Base-by-base conservation (phyloP, 2,329 filamentous ascomycete genomes). In the Epicoccum sorghinum region DNA sequence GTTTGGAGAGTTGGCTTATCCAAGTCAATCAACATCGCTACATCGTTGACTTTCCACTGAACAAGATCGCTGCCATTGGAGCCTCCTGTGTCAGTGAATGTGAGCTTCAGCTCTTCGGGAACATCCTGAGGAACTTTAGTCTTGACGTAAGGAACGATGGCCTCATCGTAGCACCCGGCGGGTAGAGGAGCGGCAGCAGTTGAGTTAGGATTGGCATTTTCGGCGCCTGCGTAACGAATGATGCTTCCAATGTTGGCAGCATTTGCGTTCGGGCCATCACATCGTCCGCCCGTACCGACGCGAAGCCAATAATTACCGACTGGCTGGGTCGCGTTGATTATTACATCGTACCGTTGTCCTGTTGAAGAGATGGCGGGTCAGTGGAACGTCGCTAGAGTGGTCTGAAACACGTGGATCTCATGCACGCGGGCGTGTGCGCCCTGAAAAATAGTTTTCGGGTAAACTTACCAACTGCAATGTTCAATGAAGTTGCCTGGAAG, bases 161-260 rank as follows among this genome's bases (percentile, higher is more conserved):
- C 59, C 57, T 79, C 75, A 48, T 80, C 78, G 10, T 72, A 69
- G 58, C 78, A 80, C 35, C 76, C 75, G 43, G 67, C 65, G 10
- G 71, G 70, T 47, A 77, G 69, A 33, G 57, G 57, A 4, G 65
- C 63, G 7, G 51, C 48, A 45, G 57, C 66, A 55, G 57, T 65
- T 59, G 41, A 77, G 64, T 41, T 68, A 61, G 47, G 77, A 64
- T 36, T 64, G 54, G 18, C 64, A 51, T 52, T 51, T 51, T 48
- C 67, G 45, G 55, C 70, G 51, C 75, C 75, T 14, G 67, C 66
- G 62, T 80, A 79, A 49, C 68, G 69, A 59, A 79, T 71, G 32
- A 79, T 77, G 50, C 74, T 75, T 44, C 71, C 70, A 54, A 79
- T 75, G 51, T 72, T 72, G 8, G 58, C 60, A 4, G 64, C 61